A percentile compares a stretch with the other conserved stretches of the same genome.
These are phyloP conservation scores for Vitis hybrid DNA, from an alignment of 177 flowering plant species.

Conservation along the genomic window DNA sequence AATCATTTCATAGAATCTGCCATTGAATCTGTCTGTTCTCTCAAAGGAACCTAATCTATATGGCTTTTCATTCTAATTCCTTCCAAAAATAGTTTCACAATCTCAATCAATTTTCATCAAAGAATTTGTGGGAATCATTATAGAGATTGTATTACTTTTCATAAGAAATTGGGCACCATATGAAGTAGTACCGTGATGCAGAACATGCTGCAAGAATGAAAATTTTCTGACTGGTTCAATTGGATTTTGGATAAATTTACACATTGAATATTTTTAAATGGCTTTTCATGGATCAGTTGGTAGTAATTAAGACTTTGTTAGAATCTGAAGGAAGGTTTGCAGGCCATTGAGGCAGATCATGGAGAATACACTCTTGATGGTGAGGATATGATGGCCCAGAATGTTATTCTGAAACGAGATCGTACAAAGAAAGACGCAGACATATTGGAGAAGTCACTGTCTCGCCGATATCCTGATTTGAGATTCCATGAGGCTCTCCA, in stretches of 20 bases:
- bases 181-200: no score
- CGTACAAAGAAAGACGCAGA: slow-evolving; percentile 29
- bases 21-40: no score
- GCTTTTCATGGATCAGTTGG: neutral
- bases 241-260: no score
- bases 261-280: no score
- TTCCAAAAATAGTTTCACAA: no score
- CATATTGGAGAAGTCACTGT: slow-evolving; percentile 38
- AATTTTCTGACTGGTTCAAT: neutral
- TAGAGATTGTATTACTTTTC: no score
- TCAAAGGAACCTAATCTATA: no score
- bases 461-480: slow-evolving; percentile 37
- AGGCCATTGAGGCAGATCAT: slow-evolving; percentile 37
- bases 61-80: no score
- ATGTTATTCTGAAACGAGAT: slow-evolving; percentile 33
- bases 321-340: slow-evolving; percentile 34
- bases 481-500: slow-evolving; percentile 41
- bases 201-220: neutral
- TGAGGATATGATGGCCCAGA: slow-evolving; percentile 34
- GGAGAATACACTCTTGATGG: slow-evolving; percentile 43
- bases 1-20: no score
- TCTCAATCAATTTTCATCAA: no score
- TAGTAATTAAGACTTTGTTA: neutral
- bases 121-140: no score
- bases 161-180: no score